Base-by-base conservation (phyloP, 164 flowering plant species). In the Paratinospora sagittata region DNA sequence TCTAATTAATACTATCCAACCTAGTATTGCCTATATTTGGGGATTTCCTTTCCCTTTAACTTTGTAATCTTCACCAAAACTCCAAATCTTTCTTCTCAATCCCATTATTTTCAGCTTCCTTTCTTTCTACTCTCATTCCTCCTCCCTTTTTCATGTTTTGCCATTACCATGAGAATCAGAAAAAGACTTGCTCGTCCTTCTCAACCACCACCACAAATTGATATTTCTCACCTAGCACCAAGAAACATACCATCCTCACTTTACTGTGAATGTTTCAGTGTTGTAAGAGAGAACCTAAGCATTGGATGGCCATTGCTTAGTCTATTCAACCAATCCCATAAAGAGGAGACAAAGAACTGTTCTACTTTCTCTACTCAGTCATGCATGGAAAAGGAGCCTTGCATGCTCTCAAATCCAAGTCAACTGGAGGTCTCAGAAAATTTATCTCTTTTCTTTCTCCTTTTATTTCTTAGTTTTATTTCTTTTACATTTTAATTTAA, bases 1-100 rank as follows among this genome's bases (percentile, higher is more conserved):
- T 55, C 24, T 55, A 55, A 19, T 55, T 55, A 55, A 55, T 55
- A 17, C 61, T 30, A 55, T 43, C 61, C 61, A 55, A 55, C 61
- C 61, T 55, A 55, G 61, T 55, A 55, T 55, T 30, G 8, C 24
- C 61, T n/a, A 55, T 55, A 55, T 55, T 19, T 55, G 61, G 24
- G 17, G 61, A 55, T 55, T 55, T 55, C 24, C 8, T 55, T 55
- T 55, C 9, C 21, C 61, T 2, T 55, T 55, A 30, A 30, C 34
- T 30, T 30, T 4, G 61, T 16, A 55, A 55, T 55, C 61, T 55
- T 55, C 61, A 55, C 61, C 61, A 55, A 55, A 19, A 21, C 60
- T 10, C 23, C 60, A 55, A 55, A 55, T 55, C 61, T 55, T 21
- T 19, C 24, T 19, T 55, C 21, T 55, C 61, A 55, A 55, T 8